phyloP scores from a whole-genome alignment of 2,329 filamentous ascomycete genomes.

The Pseudocercospora cruenta region DNA sequence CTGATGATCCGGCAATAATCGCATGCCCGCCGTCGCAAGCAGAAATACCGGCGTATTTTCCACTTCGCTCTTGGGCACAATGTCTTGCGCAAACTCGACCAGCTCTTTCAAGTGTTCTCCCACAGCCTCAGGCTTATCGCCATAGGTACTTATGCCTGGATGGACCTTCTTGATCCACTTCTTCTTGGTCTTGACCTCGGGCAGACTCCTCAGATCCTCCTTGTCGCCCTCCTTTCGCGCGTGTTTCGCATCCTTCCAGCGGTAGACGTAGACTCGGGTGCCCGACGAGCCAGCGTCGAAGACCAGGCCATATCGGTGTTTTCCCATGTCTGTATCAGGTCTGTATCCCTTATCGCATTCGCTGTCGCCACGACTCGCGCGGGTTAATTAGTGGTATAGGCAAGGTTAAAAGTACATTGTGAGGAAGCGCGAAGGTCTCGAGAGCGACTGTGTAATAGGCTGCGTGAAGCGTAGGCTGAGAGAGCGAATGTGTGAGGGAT shows the following conservation, averaged over 20 bases:
- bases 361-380: neutral
- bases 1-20: slow-evolving; percentile 74
- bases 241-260: slow-evolving; percentile 78
- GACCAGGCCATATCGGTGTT: slow-evolving; percentile 78
- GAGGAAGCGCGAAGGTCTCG: neutral
- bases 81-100: slow-evolving; percentile 76
- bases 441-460: neutral
- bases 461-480: too few relatives aligned
- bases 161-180: slow-evolving; percentile 92
- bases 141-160: slow-evolving; percentile 89
- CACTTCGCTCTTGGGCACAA: slow-evolving; percentile 76
- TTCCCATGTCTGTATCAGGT: slow-evolving; percentile 32
- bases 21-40: slow-evolving; percentile 94
- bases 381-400: slow-evolving; percentile 5
- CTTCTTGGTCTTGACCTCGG: slow-evolving; percentile 80
- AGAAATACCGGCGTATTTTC: slow-evolving; percentile 89
- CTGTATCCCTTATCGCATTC: slow-evolving; percentile 6
- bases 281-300: slow-evolving; percentile 97
- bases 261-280: slow-evolving; percentile 91
- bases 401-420: neutral
- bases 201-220: slow-evolving; percentile 69
- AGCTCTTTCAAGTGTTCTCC: slow-evolving; percentile 83
- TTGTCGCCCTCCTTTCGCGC: slow-evolving; percentile 65
- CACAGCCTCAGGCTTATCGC: slow-evolving; percentile 72
- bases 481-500: neutral